Conservation (phyloP, 108 stramenopile genomes). For the Bacterosira constricta region DNA sequence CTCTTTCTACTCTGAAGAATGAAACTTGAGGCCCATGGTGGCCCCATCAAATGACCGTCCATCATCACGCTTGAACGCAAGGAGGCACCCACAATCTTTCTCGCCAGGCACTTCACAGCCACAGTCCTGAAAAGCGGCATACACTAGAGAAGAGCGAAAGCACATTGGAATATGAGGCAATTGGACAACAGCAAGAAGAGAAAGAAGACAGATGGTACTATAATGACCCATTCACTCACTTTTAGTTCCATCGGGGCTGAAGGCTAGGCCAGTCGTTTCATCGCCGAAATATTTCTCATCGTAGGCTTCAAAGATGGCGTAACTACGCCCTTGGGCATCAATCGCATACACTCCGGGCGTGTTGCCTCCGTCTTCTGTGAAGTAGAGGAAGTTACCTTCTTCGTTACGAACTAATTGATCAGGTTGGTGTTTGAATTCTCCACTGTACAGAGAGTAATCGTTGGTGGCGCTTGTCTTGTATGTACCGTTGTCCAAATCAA, state of each 20-base stretch:
- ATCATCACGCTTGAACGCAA: neutral
- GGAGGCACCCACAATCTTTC: conserved; percentile 38
- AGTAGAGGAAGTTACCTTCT: conserved; percentile 50
- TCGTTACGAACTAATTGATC: conserved; percentile 58
- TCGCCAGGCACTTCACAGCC: conserved; percentile 23
- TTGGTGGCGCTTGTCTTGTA: conserved; percentile 15
- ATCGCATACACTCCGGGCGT: conserved; percentile 47
- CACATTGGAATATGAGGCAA: neutral
- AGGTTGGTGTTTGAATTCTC: conserved; percentile 41
- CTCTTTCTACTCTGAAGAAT: neutral
- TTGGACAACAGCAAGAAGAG: too few species aligned
- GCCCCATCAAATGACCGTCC: neutral
- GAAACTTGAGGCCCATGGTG: neutral
- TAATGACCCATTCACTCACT: neutral
- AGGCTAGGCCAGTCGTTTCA: conserved; percentile 76
- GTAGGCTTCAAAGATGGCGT: conserved; percentile 50
- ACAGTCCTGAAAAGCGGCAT: conserved; percentile 35
- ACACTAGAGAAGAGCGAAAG: conserved; percentile 5
- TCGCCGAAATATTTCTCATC: conserved; percentile 28
- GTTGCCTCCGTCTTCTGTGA: conserved; percentile 67
- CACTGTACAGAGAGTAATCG: conserved; percentile 5
- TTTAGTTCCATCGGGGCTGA: conserved; percentile 60
- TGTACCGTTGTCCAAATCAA: conserved; percentile 39
- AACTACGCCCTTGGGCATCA: conserved; percentile 16
- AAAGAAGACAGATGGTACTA: too few species aligned